Percentiles rank a stretch among this genome's conserved stretches.
phyloP scores from a whole-genome alignment of 2,329 filamentous ascomycete species.

The Colletotrichum musicola region DNA sequence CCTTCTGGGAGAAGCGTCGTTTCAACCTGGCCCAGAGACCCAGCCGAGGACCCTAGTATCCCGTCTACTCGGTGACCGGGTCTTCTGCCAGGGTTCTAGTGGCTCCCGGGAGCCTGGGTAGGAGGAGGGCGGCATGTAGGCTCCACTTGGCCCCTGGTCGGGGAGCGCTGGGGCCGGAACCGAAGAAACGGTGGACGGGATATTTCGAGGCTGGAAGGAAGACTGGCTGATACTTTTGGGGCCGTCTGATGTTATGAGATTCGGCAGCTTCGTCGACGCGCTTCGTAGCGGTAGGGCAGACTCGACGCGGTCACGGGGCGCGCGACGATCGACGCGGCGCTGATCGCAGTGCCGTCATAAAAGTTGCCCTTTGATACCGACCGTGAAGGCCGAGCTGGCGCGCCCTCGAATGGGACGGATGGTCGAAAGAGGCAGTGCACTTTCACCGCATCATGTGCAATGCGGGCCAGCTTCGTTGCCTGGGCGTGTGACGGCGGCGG shows the following conservation, averaged over 20 bases:
- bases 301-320: not conserved
- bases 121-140: not conserved
- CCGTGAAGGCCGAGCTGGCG: not conserved
- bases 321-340: not conserved
- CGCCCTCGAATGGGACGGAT: not conserved
- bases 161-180: not conserved
- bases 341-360: not conserved
- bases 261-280: not conserved
- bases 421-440: not conserved
- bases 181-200: not conserved
- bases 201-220: not conserved
- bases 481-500: not conserved
- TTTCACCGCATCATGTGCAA: not conserved
- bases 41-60: not conserved
- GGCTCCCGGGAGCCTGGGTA: not conserved
- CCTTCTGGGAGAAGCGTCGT: not conserved
- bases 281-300: not conserved
- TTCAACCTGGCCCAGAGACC: not conserved
- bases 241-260: not conserved
- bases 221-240: not conserved
- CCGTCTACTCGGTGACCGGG: not conserved
- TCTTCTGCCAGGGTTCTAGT: not conserved
- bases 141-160: not conserved
- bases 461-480: not conserved
- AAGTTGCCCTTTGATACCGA: not conserved